Conservation (phyloP, 306 rosid species). For the barrel medic (Medicago truncatula) region DNA sequence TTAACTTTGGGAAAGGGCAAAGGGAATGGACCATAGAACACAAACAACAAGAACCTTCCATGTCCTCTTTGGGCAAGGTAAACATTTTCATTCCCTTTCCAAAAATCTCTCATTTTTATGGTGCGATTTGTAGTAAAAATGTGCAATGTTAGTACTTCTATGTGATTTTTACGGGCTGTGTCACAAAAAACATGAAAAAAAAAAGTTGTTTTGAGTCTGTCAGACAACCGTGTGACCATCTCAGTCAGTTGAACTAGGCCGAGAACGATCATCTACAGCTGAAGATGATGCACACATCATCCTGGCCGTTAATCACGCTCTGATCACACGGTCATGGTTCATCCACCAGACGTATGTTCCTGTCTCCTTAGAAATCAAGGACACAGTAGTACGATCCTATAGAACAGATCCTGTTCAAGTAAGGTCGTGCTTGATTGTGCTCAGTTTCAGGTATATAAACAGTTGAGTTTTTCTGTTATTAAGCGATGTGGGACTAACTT, state of each 20-base stretch:
- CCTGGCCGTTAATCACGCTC: conserved; percentile 30
- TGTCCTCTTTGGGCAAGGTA: background rate
- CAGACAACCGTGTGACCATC: background rate
- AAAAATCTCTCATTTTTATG: background rate
- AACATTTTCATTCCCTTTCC: background rate
- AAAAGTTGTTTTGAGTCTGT: background rate
- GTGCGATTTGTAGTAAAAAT: background rate
- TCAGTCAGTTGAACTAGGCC: background rate
- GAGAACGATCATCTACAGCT: conserved; percentile 1
- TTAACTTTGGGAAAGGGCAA: too few species aligned
- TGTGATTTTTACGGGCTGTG: background rate
- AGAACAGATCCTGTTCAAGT: conserved; percentile 32
- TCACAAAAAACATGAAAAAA: background rate
- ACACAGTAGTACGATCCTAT: conserved; percentile 28
- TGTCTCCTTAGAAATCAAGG: conserved; percentile 34
- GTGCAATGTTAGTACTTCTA: too few species aligned
- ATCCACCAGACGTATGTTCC: conserved; percentile 31
- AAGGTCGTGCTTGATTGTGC: background rate
- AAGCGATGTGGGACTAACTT: background rate
- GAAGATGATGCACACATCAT: rapidly evolving
- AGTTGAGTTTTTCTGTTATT: rapidly evolving
- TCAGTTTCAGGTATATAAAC: background rate
- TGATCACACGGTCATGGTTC: conserved; percentile 9
- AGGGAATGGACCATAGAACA: too few species aligned
- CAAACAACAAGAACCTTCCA: background rate